A percentile compares a stretch with the other conserved stretches of the same genome.
These are phyloP conservation scores for Citrus medica DNA, from an alignment of 345 rosid species.

Conservation along the genomic window DNA sequence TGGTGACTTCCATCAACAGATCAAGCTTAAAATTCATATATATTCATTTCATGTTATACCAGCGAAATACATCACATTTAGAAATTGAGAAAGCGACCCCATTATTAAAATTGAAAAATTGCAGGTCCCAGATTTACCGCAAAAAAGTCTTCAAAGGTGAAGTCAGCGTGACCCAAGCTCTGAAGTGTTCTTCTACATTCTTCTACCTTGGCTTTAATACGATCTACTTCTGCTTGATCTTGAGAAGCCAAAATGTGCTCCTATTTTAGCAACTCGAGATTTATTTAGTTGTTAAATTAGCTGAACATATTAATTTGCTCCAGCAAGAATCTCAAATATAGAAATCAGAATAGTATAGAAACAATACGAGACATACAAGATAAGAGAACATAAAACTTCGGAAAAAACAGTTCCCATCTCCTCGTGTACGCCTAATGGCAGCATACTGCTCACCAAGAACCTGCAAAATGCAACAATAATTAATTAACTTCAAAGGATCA, in stretches of 20 bases:
- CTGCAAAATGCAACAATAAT: constrained; percentile 32
- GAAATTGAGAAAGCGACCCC: neutral
- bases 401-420: constrained; percentile 99
- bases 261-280: constrained; percentile 31
- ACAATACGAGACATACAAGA: constrained; percentile 55
- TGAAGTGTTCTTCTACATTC: constrained; percentile 91
- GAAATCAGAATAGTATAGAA: neutral
- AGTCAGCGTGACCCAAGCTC: constrained; percentile 83
- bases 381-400: constrained; percentile 95
- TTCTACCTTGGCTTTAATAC: constrained; percentile 76
- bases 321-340: constrained; percentile 9
- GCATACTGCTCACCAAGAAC: constrained; percentile 62
- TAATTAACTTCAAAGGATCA: neutral
- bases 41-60: neutral
- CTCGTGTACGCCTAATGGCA: constrained; percentile 86
- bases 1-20: neutral
- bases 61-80: neutral
- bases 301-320: neutral
- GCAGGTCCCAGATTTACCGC: constrained; percentile 43
- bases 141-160: constrained; percentile 97
- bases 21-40: neutral
- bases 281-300: constrained; percentile 11
- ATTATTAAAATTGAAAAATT: neutral
- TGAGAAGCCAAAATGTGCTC: constrained; percentile 85
- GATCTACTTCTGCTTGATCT: constrained; percentile 79